A percentile compares a stretch with the other conserved stretches of the same genome.
Conservation (phyloP, 371 early-diverging fungal genomes). For the Chytridiales sp. region DNA sequence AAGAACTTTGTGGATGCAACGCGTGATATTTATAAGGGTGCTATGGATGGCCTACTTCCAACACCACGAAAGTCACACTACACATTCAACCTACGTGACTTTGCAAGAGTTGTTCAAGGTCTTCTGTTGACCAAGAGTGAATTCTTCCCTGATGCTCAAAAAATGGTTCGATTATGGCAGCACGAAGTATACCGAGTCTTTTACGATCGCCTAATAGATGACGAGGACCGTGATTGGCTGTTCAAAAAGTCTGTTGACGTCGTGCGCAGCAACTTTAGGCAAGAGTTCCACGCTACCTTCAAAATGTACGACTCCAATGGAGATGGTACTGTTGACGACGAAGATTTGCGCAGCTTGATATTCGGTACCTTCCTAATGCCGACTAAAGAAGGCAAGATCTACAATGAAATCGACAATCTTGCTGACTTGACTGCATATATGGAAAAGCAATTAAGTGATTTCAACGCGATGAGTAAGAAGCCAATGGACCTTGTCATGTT, state of each 20-base stretch:
- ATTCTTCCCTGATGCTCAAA: conserved; percentile 29
- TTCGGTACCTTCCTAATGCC: conserved; percentile 49
- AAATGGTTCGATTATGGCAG: conserved; percentile 51
- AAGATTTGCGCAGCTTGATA: conserved; percentile 52
- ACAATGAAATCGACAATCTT: conserved; percentile 47
- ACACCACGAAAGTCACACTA: conserved; percentile 56
- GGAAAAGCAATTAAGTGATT: conserved; percentile 45
- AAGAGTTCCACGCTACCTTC: conserved; percentile 44
- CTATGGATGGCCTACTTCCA: conserved; percentile 49
- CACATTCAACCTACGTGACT: conserved; percentile 56
- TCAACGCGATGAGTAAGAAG: conserved; percentile 52
- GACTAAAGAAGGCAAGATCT: conserved; percentile 36
- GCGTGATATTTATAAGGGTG: conserved; percentile 44
- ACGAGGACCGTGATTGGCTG: conserved; percentile 50
- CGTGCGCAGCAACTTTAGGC: conserved; percentile 36
- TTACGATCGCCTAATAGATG: conserved; percentile 55
- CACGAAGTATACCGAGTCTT: conserved; percentile 55
- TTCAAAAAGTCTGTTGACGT: conserved; percentile 37
- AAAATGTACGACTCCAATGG: conserved; percentile 39
- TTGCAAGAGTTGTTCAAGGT: conserved; percentile 53
- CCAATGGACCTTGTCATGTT: conserved; percentile 59
- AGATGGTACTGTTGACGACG: conserved; percentile 44
- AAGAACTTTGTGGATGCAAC: conserved; percentile 46
- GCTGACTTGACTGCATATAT: conserved; percentile 42
- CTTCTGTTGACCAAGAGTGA: conserved; percentile 43